Base-by-base conservation (phyloP, 768 basidiomycete genomes). In the Fibroporia radiculosa region DNA sequence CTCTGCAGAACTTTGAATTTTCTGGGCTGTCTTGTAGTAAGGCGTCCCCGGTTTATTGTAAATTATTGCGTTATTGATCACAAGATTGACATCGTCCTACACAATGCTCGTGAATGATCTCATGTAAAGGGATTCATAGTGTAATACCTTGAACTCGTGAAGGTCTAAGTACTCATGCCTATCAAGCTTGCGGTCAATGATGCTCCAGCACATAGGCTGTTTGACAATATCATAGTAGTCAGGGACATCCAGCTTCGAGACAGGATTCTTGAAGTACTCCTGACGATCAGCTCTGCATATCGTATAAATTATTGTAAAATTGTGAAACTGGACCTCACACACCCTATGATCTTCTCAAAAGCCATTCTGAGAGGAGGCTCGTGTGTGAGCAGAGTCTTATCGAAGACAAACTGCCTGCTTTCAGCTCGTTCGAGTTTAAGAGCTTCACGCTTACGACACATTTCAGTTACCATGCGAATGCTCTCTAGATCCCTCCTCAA, bases 191-290 rank as follows among this genome's bases (percentile, higher is more conserved):
- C 66, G 63, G 36, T 89, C 83, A 56, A 99, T 95, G 23, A 71
- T 72, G 11, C 71, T 72, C 81, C 93, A 93, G 48, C 83, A 84
- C 90, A 96, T 96, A 0, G 96, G 96, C 3, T 73, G 68, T 55
- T 80, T 73, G 56, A 99, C 74, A 27, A 96, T 70, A 36, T 90
- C 84, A 56, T 85, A 91, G 60, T 99, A 99, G 57, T 97, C 93
- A 1, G 87, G 88, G 0, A 93, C 90, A 31, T 85, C 78, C 1
- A 65, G 67, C 52, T 70, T 80, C 32, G 80, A 83, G 28, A 97
- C 92, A 0, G 93, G 91, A 48, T 82, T 77, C 48, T 78, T 77
- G 66, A 98, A 98, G 49, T 80, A 72, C 34, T 82, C 82, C 4
- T 74, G 66, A 14, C 77, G 74, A 58, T 97, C 93, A 38, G 76